These are phyloP conservation scores for Albifimbria verrucaria DNA, from an alignment of 2,329 filamentous ascomycete genomes.

Conservation along the genomic window DNA sequence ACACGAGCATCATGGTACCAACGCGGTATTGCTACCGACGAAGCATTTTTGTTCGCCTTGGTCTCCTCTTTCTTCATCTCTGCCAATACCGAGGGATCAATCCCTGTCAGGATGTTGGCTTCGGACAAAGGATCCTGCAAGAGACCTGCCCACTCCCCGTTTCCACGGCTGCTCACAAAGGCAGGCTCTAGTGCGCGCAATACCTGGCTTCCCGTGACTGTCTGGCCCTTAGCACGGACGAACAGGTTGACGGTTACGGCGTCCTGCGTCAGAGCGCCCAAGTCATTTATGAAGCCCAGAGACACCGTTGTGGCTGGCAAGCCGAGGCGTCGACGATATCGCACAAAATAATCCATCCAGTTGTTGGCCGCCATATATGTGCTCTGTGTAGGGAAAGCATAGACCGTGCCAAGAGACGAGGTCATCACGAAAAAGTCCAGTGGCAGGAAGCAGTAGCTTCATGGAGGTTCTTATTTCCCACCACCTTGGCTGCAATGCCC, in stretches of 20 bases:
- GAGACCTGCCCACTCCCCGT: too few species aligned
- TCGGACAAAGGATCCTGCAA: too few species aligned
- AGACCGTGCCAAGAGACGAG: constrained; percentile 9
- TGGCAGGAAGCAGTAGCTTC: constrained; percentile 9
- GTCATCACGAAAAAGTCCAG: constrained; percentile 23
- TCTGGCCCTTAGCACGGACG: neutral
- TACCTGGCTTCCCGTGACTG: neutral
- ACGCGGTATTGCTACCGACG: neutral
- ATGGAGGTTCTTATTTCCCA: constrained; percentile 19
- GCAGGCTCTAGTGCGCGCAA: neutral
- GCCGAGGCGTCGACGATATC: constrained; percentile 16
- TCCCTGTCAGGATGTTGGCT: neutral
- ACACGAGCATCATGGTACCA: neutral
- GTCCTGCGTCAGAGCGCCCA: too few species aligned
- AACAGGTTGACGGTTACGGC: neutral
- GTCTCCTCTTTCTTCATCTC: neutral
- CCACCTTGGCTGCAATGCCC: constrained; percentile 19
- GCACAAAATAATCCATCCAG: constrained; percentile 24
- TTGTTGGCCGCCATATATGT: constrained; percentile 23
- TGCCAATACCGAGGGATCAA: neutral
- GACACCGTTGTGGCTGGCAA: constrained; percentile 19
- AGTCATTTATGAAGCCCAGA: constrained; percentile 17
- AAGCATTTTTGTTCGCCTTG: neutral
- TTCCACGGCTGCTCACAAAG: too few species aligned
- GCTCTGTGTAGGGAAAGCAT: constrained; percentile 13